Evolutionary conservation across 2,329 filamentous ascomycete genomes (phyloP).

Genomic region (Penicillium sp.): DNA sequence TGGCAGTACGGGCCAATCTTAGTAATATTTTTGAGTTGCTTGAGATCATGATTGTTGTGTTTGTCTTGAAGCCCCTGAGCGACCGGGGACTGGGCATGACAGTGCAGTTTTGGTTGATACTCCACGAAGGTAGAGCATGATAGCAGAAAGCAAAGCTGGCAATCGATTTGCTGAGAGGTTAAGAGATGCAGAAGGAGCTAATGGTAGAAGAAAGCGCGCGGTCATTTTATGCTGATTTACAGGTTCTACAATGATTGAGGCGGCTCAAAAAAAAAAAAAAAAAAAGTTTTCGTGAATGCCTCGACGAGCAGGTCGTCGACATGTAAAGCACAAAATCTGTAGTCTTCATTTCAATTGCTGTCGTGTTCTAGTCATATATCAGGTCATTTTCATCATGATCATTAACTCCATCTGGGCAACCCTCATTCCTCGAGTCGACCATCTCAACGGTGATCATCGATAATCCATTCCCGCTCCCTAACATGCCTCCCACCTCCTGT

Average conservation of each 20-base stretch:
- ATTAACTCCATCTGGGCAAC: background rate
- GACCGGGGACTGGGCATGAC: background rate
- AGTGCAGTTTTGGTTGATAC: too few species aligned
- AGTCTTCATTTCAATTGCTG: background rate
- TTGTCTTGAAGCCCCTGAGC: background rate
- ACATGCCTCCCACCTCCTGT: conserved; percentile 21
- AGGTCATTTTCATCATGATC: background rate
- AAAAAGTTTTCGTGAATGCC: background rate
- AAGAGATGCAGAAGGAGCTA: too few species aligned
- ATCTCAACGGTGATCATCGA: background rate
- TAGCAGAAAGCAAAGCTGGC: background rate
- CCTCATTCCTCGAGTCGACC: background rate
- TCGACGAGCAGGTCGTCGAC: background rate
- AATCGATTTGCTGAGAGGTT: background rate
- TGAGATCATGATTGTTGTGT: too few species aligned
- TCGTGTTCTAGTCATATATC: background rate
- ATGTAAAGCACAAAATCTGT: background rate
- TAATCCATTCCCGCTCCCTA: conserved; percentile 27
- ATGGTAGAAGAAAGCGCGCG: background rate
- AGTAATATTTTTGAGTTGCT: background rate
- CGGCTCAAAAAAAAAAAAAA: too few species aligned
- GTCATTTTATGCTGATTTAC: background rate
- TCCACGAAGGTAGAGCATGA: background rate
- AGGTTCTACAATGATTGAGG: background rate
- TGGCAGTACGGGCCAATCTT: background rate